Conservation (phyloP, 495 filamentous ascomycete species). For the Barbatosphaeria neglecta region DNA sequence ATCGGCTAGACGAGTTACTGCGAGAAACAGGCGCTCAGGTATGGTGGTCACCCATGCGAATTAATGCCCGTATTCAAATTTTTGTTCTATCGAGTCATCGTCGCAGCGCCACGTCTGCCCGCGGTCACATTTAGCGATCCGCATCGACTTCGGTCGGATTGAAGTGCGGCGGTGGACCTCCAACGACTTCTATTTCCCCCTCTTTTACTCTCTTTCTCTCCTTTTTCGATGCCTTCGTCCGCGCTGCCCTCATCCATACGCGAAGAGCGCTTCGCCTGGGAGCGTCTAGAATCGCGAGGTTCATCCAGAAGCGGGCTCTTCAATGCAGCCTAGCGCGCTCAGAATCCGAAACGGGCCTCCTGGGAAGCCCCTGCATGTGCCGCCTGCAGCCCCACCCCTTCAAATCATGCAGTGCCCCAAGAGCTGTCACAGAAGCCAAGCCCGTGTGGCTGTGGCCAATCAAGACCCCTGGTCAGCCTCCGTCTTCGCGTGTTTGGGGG, state of each 20-base stretch:
- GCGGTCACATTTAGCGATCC: too few relatives aligned
- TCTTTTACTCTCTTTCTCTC: too few relatives aligned
- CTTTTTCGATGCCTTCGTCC: too few relatives aligned
- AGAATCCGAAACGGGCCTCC: slow-evolving; percentile 1
- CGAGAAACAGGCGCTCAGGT: not conserved
- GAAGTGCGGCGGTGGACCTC: too few relatives aligned
- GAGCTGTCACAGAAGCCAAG: slow-evolving; percentile 2
- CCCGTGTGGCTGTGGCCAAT: not conserved
- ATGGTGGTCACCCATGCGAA: too few relatives aligned
- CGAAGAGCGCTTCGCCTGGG: not conserved
- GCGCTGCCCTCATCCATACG: not conserved
- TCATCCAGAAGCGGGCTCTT: slow-evolving; percentile 8
- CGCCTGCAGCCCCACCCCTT: not conserved
- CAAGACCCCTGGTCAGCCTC: not conserved
- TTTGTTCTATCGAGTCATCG: too few relatives aligned
- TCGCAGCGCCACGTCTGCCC: too few relatives aligned
- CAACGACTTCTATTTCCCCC: too few relatives aligned
- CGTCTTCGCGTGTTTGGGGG: not conserved
- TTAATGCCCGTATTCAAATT: too few relatives aligned
- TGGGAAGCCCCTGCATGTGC: not conserved
- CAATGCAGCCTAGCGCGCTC: not conserved
- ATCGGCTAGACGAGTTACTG: not conserved
- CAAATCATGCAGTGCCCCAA: slow-evolving; percentile 2
- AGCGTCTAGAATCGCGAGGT: not conserved
- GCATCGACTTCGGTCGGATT: too few relatives aligned